Evolutionary conservation across 345 rosid species (phyloP).

Genomic region (Hypericum androsaemum): DNA sequence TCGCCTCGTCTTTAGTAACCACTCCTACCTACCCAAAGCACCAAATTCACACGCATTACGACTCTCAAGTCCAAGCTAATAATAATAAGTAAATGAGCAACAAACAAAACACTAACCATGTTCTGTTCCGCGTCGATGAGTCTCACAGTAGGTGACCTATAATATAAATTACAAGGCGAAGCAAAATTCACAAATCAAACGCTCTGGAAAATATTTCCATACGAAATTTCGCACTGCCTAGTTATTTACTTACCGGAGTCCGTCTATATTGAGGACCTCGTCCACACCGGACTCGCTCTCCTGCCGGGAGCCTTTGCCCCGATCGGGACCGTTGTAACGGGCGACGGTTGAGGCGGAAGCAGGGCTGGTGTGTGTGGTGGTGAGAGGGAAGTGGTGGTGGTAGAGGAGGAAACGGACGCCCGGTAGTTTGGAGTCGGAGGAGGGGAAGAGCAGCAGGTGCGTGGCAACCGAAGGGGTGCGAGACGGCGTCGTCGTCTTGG

Average conservation of each 20-base stretch:
- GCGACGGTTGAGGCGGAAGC: conserved; percentile 23
- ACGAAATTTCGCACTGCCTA: no score
- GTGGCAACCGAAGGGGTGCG: no score
- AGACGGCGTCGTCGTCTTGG: conserved; percentile 19
- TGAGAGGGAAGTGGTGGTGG: conserved; percentile 15
- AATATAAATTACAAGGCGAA: no score
- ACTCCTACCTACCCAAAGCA: conserved; percentile 64
- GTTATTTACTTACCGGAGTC: conserved; percentile 39
- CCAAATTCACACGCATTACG: no score
- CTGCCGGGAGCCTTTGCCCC: conserved; percentile 31
- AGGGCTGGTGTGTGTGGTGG: conserved; percentile 18
- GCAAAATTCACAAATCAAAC: no score
- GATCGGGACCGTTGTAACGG: conserved; percentile 47
- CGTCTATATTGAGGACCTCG: conserved; percentile 50
- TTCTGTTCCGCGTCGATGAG: conserved; percentile 65
- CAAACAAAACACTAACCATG: conserved; percentile 77
- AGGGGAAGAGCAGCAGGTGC: conserved; percentile 18
- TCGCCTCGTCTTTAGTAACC: conserved; percentile 61
- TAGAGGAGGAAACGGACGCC: conserved; percentile 32
- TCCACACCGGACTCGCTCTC: conserved; percentile 41
- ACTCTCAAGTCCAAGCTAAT: not conserved
- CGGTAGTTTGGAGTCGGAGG: conserved; percentile 36
- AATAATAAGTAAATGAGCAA: not conserved
- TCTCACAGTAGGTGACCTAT: conserved; percentile 71
- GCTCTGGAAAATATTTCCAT: no score